Percentiles rank a stretch among this genome's conserved stretches.
phyloP scores from a whole-genome alignment of 2,329 filamentous ascomycete species.

The Aspergillus intermedius region DNA sequence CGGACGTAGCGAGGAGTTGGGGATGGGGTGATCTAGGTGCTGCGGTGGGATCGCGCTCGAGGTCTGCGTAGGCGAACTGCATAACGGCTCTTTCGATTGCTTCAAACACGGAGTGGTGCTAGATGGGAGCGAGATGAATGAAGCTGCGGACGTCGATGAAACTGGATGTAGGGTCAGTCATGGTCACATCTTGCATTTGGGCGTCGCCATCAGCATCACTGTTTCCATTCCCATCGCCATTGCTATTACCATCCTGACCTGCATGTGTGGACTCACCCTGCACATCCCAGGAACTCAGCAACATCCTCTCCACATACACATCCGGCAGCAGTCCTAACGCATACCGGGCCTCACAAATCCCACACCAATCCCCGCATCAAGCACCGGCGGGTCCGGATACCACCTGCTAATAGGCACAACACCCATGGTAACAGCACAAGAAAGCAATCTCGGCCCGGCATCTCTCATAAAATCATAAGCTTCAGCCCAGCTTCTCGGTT shows the following conservation, averaged over 20 bases:
- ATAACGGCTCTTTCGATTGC: conserved; percentile 21
- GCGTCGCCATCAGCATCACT: too few relatives aligned
- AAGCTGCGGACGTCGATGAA: not conserved
- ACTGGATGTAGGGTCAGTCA: too few relatives aligned
- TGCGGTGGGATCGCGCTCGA: conserved; percentile 24
- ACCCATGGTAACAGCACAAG: conserved; percentile 6
- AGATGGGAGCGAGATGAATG: not conserved
- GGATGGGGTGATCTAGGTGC: conserved; percentile 7
- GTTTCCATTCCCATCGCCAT: not conserved
- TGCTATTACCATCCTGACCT: not conserved
- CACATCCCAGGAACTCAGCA: not conserved
- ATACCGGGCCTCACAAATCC: conserved; percentile 10
- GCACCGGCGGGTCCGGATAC: conserved; percentile 11
- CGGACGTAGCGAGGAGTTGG: conserved; percentile 7
- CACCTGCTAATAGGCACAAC: conserved; percentile 18
- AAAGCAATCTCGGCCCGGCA: conserved; percentile 27
- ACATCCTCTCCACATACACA: conserved; percentile 9
- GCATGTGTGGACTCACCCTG: not conserved
- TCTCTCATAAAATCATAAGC: conserved; percentile 17
- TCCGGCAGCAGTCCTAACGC: conserved; percentile 7
- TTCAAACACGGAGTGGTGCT: conserved; percentile 8
- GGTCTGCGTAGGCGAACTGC: conserved; percentile 19
- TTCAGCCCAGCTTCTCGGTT: conserved; percentile 10
- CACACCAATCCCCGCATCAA: not conserved
- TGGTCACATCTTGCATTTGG: too few relatives aligned